Conservation (phyloP, 805 yeast species). For the Candida adriatica region DNA sequence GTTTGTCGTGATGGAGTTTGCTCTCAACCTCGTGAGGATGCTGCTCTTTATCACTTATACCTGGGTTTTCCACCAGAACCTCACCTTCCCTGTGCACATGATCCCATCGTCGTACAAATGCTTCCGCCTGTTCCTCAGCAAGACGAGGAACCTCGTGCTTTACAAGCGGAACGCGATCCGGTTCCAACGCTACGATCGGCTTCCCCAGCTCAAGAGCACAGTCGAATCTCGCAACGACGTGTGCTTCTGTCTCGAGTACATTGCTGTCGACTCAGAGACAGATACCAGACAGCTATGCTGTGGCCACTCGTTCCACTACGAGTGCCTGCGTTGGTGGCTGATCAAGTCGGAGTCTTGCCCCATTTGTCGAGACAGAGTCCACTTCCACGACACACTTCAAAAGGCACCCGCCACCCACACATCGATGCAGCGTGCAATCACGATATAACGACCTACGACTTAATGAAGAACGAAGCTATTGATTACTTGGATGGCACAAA, state of each 20-base stretch:
- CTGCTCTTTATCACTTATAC: slow-evolving; percentile 11
- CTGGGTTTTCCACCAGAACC: slow-evolving; percentile 10
- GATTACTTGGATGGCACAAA: background rate
- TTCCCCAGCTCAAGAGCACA: background rate
- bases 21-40: slow-evolving; percentile 10
- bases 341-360: slow-evolving; percentile 19
- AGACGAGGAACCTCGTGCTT: slow-evolving; percentile 13
- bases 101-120: slow-evolving; percentile 16
- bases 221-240: slow-evolving; percentile 3
- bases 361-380: slow-evolving; percentile 14
- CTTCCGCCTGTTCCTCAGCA: slow-evolving; percentile 15
- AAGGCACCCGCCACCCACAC: background rate
- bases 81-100: slow-evolving; percentile 10
- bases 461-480: background rate
- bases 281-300: slow-evolving; percentile 13
- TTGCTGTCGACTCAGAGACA: background rate
- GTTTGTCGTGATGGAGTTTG: slow-evolving; percentile 6
- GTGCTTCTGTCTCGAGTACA: slow-evolving; percentile 17
- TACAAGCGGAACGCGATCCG: slow-evolving; percentile 7
- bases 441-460: background rate
- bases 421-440: background rate
- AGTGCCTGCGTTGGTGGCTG: slow-evolving; percentile 21
- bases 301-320: slow-evolving; percentile 18
- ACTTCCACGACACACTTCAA: background rate
- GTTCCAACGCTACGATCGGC: slow-evolving; percentile 6